Conservation (phyloP, 2,329 filamentous ascomycete genomes). For the Trichoderma oligosporum region DNA sequence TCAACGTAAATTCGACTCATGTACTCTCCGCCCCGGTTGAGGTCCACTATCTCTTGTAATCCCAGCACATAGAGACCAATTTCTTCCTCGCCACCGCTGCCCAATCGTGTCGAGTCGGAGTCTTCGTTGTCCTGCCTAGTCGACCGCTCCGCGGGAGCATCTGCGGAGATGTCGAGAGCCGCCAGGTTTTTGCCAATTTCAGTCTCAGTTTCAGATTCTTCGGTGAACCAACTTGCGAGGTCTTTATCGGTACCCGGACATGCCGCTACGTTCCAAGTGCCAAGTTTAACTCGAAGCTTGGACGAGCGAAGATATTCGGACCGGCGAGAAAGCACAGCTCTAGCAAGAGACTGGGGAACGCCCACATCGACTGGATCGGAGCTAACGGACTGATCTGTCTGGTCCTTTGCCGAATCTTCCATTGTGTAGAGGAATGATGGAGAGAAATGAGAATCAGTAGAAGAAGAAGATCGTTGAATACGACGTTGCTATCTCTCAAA, state of each 20-base stretch:
- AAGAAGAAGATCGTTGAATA: constrained; percentile 20
- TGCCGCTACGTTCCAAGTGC: constrained; percentile 91
- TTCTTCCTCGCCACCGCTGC: constrained; percentile 62
- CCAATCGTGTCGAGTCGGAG: constrained; percentile 39
- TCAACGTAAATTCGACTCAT: constrained; percentile 70
- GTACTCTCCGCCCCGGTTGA: constrained; percentile 75
- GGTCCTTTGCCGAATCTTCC: constrained; percentile 28
- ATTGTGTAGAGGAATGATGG: constrained; percentile 22
- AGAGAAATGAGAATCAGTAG: constrained; percentile 3
- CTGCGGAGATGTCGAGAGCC: constrained; percentile 46
- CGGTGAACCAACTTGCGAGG: constrained; percentile 81
- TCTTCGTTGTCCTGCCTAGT: constrained; percentile 37
- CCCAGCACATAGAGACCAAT: constrained; percentile 87
- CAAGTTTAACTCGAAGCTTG: constrained; percentile 79
- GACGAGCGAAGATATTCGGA: constrained; percentile 74
- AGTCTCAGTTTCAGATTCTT: constrained; percentile 67
- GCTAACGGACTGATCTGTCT: constrained; percentile 33
- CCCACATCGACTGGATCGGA: constrained; percentile 44
- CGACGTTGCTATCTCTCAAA: constrained; percentile 27
- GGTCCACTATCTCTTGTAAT: constrained; percentile 86
- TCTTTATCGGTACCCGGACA: constrained; percentile 84
- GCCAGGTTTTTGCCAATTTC: constrained; percentile 63
- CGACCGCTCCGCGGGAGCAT: constrained; percentile 34
- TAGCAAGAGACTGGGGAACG: constrained; percentile 56
- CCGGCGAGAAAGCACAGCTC: constrained; percentile 66